These are phyloP conservation scores for Pleurotus platypus DNA, from an alignment of 768 basidiomycete genomes.

Conservation along the genomic window DNA sequence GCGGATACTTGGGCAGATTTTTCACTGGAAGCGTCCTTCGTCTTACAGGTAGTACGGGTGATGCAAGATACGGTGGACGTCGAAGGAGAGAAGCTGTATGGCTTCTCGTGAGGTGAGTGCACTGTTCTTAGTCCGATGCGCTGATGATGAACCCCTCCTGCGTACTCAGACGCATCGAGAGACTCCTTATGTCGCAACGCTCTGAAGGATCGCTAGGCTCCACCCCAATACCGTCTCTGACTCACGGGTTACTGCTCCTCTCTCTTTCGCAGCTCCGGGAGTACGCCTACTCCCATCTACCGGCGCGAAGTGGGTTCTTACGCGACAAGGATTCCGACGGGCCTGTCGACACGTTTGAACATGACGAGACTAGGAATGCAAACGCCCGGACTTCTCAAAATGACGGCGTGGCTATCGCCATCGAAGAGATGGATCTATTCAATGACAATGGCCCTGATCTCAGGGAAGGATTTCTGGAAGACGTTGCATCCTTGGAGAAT, in stretches of 20 bases:
- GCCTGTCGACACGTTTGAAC: not conserved
- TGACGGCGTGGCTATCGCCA: not conserved
- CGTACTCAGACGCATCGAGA: constrained; percentile 56
- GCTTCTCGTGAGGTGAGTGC: constrained; percentile 62
- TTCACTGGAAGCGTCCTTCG: constrained; percentile 38
- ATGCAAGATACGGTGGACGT: constrained; percentile 56
- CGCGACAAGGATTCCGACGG: not conserved
- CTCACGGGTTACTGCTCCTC: constrained; percentile 71
- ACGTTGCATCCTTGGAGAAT: constrained; percentile 80
- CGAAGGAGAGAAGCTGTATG: constrained; percentile 52
- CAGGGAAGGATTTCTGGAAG: constrained; percentile 80
- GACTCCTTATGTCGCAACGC: constrained; percentile 55
- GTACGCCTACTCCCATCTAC: constrained; percentile 58
- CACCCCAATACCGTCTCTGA: constrained; percentile 39
- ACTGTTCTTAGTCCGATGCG: not conserved
- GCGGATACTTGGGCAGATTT: constrained; percentile 48
- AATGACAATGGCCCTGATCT: constrained; percentile 27
- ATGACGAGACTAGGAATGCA: too few relatives aligned
- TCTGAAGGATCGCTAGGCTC: constrained; percentile 9
- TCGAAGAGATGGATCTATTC: not conserved
- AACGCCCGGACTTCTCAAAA: too few relatives aligned
- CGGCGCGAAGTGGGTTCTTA: constrained; percentile 27
- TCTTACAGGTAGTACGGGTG: constrained; percentile 23
- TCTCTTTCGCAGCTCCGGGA: constrained; percentile 63
- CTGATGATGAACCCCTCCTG: not conserved